Conservation (phyloP, 1,284 basidiomycete species). For the Thelephora terrestris region DNA sequence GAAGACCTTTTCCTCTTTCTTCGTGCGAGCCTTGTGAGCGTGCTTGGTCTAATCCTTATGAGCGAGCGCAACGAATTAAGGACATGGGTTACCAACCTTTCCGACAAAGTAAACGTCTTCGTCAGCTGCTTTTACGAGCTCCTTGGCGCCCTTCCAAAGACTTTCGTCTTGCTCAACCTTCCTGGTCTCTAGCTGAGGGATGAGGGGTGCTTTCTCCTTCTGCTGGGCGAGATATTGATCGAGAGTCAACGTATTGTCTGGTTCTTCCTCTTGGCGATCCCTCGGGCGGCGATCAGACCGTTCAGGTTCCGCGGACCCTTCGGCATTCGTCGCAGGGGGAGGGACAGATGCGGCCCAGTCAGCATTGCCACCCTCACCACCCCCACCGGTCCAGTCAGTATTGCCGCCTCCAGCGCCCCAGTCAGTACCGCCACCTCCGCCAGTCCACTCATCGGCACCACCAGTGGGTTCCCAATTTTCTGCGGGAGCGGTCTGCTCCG, state of each 20-base stretch:
- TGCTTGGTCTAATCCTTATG: slow-evolving; percentile 36
- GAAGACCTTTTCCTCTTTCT: slow-evolving; percentile 73
- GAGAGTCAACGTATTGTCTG: slow-evolving; percentile 86
- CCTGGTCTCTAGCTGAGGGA: slow-evolving; percentile 64
- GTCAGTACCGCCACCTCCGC: too few relatives aligned
- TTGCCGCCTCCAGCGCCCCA: slow-evolving; percentile 20
- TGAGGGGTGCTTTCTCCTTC: slow-evolving; percentile 42
- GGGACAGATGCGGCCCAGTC: slow-evolving; percentile 18
- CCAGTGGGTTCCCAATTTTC: slow-evolving; percentile 18
- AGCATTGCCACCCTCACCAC: too few relatives aligned
- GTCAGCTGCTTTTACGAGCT: slow-evolving; percentile 46
- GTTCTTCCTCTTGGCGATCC: slow-evolving; percentile 67
- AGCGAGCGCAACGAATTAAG: not conserved
- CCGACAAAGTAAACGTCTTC: slow-evolving; percentile 63
- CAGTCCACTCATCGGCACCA: slow-evolving; percentile 29
- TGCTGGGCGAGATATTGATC: slow-evolving; percentile 77
- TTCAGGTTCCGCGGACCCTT: slow-evolving; percentile 25
- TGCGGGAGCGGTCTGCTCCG: slow-evolving; percentile 19
- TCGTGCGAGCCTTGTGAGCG: slow-evolving; percentile 49
- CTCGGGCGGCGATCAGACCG: slow-evolving; percentile 26
- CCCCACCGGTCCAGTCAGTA: slow-evolving; percentile 28
- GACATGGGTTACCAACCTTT: slow-evolving; percentile 41
- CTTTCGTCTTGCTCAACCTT: slow-evolving; percentile 57
- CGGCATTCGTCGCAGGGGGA: slow-evolving; percentile 23
- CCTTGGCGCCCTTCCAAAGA: slow-evolving; percentile 54